Evolutionary conservation across 352 stramenopile genomes (phyloP).

Genomic region (Lagenidium sp.): DNA sequence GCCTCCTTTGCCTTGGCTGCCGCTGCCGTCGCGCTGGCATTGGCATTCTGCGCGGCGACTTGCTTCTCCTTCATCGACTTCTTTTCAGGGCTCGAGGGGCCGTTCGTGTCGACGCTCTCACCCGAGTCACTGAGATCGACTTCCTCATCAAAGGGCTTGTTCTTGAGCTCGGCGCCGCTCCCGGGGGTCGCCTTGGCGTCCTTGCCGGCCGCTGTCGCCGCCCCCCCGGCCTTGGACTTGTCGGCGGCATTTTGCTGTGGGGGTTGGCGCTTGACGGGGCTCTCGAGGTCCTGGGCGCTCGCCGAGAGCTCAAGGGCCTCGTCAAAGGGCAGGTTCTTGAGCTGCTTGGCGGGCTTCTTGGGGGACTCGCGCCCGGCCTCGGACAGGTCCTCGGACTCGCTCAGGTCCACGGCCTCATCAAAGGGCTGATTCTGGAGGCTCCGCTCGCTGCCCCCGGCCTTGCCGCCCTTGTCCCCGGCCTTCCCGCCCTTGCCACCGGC

Average conservation of each 20-base stretch:
- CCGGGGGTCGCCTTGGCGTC: not conserved
- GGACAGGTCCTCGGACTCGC: slow-evolving; percentile 54
- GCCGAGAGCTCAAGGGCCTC: slow-evolving; percentile 77
- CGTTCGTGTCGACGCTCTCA: slow-evolving; percentile 78
- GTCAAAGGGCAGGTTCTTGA: slow-evolving; percentile 79
- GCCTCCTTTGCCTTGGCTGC: slow-evolving; percentile 9
- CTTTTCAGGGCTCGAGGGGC: slow-evolving; percentile 48
- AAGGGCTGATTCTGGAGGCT: slow-evolving; percentile 74
- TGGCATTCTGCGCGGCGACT: not conserved
- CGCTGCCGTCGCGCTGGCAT: not conserved
- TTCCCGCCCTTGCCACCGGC: slow-evolving; percentile 16
- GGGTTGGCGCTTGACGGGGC: slow-evolving; percentile 26
- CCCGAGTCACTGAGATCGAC: slow-evolving; percentile 82
- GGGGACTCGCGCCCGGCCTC: slow-evolving; percentile 37
- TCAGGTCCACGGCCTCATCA: slow-evolving; percentile 82
- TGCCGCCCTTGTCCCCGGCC: not conserved
- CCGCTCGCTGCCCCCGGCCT: slow-evolving; percentile 32
- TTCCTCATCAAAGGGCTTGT: slow-evolving; percentile 82
- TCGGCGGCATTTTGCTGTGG: slow-evolving; percentile 3
- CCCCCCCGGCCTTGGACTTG: not conserved
- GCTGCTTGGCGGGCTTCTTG: slow-evolving; percentile 35
- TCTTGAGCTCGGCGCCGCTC: slow-evolving; percentile 55
- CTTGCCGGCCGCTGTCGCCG: not conserved
- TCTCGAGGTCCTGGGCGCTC: slow-evolving; percentile 70
- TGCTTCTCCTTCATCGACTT: slow-evolving; percentile 27